Conservation (phyloP, 2,329 filamentous ascomycete genomes). For the Ilyonectria mors-panacis region DNA sequence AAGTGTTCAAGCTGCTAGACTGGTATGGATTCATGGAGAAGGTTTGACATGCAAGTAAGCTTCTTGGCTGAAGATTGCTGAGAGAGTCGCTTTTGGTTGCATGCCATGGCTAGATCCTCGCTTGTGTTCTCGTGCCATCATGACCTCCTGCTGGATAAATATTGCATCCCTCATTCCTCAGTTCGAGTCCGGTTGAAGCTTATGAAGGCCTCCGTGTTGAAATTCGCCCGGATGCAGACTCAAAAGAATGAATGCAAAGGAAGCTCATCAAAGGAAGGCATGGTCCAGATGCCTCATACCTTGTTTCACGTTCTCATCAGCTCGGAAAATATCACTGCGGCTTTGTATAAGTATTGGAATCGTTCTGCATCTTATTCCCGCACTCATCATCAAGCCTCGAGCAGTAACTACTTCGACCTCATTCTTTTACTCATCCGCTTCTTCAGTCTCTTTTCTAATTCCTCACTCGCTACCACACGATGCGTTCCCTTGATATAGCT, state of each 20-base stretch:
- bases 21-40: not conserved
- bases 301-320: no score
- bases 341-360: not conserved
- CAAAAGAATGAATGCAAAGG: not conserved
- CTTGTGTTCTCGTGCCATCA: not conserved
- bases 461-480: not conserved
- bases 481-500: not conserved
- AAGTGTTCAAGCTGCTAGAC: no score
- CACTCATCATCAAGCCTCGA: not conserved
- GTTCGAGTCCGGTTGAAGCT: not conserved
- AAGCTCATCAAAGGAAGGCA: not conserved
- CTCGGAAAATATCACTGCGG: not conserved
- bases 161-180: not conserved
- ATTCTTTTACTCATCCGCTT: not conserved
- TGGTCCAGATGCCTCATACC: not conserved
- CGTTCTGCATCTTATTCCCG: not conserved
- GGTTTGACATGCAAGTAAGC: not conserved
- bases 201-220: not conserved
- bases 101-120: not conserved
- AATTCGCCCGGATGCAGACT: not conserved
- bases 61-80: not conserved
- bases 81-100: not conserved
- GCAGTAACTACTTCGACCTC: not conserved
- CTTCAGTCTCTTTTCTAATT: not conserved
- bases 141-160: not conserved